Base-by-base conservation (phyloP, 495 filamentous ascomycete species). In the Aeminium ludgeri region DNA sequence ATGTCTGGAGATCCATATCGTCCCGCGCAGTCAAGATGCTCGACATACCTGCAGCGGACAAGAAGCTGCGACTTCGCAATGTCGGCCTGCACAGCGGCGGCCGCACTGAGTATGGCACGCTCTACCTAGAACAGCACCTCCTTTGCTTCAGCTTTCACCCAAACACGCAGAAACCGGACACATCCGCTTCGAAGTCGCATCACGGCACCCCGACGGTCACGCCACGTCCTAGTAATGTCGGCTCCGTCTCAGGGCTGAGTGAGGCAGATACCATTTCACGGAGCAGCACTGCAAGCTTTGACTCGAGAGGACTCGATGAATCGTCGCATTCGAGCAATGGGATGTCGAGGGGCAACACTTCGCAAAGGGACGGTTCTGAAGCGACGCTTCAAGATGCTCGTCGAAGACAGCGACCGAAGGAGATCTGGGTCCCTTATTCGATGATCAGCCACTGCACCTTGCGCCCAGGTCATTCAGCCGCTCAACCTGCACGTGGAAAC, bases 391-490 rank as follows among this genome's bases (percentile, higher is more conserved):
- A 33, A 17, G n/a, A 33, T 5, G 38, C 15, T 3, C 38, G 20
- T 23, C 19, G 16, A 37, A 41, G 15, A 34, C 41, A 19, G 33
- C 40, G 18, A 30, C 69, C 74, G n/a, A 76, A 72, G 55, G 80
- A 92, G 55, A 68, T 80, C 38, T 95, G 86, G 82, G 80, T 97
- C 40, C 83, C 87, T 12, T 97, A 91, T 56, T 86, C 85, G 20
- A 82, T 95, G 52, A 85, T 96, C 54, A 68, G 73, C 8, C 72
- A 72, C 47, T 86, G 81, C 54, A 74, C 69, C 15, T 68, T 83
- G 33, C 68, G 80, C 36, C 44, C 48, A 1, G 44, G 48, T 25
- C 48, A 51, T 18, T 1, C 23, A 25, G 23, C 8, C 23, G 23
- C 23, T 25, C 23, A 25, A 8, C 23, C 23, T 25, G 23, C 23